phyloP scores from a whole-genome alignment of 2,329 filamentous ascomycete species.

The Domatiomyces catenatus region DNA sequence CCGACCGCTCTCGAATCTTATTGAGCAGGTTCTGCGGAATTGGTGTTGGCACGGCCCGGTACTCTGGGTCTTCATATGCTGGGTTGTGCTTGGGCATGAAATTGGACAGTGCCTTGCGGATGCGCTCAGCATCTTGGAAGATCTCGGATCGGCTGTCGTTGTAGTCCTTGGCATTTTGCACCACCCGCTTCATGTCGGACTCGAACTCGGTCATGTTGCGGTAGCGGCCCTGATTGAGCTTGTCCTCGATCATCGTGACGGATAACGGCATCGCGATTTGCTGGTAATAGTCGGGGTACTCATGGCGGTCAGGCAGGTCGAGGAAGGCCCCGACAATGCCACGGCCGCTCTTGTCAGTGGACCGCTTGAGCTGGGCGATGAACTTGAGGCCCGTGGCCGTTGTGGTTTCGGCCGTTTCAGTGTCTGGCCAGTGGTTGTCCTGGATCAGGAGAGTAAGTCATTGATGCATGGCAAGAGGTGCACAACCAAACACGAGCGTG shows the following conservation, averaged over 20 bases:
- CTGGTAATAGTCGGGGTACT: conserved; percentile 56
- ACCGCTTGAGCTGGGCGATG: conserved; percentile 57
- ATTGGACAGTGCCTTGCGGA: conserved; percentile 73
- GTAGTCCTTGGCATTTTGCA: conserved; percentile 73
- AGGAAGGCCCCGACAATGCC: conserved; percentile 62
- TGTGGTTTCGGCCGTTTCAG: conserved; percentile 52
- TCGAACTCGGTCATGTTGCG: conserved; percentile 58
- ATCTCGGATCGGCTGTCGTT: conserved; percentile 57
- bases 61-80: conserved; percentile 55
- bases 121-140: conserved; percentile 71
- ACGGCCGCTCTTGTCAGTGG: conserved; percentile 68
- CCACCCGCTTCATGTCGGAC: conserved; percentile 74
- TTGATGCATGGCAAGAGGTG: background rate
- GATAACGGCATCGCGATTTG: conserved; percentile 65
- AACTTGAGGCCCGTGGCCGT: conserved; percentile 57
- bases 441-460: background rate
- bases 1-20: conserved; percentile 6
- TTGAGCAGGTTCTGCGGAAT: conserved; percentile 41
- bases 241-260: conserved; percentile 58
- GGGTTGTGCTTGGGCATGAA: conserved; percentile 80
- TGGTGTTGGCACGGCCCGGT: conserved; percentile 58
- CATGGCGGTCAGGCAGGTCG: conserved; percentile 44
- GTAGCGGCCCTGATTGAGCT: conserved; percentile 55
- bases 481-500: too few relatives aligned
- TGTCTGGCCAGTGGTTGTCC: conserved; percentile 17